Conservation (phyloP, 306 rosid species). For the Glycine soja region DNA sequence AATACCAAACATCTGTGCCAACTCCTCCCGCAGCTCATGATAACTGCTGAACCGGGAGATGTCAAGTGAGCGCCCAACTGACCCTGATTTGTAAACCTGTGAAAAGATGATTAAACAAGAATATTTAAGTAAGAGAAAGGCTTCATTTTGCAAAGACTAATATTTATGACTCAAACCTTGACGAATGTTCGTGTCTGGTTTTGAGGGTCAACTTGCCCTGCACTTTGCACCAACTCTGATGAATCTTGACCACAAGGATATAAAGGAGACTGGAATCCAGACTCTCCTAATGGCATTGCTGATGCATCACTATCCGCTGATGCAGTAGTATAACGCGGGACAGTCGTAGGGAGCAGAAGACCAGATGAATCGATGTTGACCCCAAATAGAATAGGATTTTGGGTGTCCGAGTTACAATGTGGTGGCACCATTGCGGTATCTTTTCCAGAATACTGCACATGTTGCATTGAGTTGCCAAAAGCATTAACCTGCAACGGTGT, state of each 20-base stretch:
- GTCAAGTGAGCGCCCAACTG: constrained; percentile 91
- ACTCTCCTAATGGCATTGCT: constrained; percentile 69
- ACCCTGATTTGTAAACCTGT: constrained; percentile 87
- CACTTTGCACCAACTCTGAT: constrained; percentile 69
- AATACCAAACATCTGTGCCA: constrained; percentile 88
- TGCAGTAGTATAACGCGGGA: constrained; percentile 58
- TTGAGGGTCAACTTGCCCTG: constrained; percentile 71
- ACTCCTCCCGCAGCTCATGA: constrained; percentile 89
- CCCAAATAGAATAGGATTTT: constrained; percentile 75
- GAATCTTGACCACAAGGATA: constrained; percentile 75
- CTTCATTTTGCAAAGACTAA: constrained; percentile 22
- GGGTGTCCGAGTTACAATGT: constrained; percentile 63
- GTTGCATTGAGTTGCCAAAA: constrained; percentile 65
- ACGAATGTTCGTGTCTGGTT: constrained; percentile 73
- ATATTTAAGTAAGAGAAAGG: constrained; percentile 11
- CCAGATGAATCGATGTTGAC: constrained; percentile 87
- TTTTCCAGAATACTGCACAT: constrained; percentile 67
- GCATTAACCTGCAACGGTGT: constrained; percentile 61
- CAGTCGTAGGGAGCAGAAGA: constrained; percentile 77
- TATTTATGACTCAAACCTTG: constrained; percentile 57
- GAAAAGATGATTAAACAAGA: constrained; percentile 43
- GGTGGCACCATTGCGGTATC: constrained; percentile 58
- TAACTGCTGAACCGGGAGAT: constrained; percentile 94
- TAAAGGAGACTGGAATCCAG: constrained; percentile 70
- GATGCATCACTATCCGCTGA: constrained; percentile 65